Evolutionary conservation across 352 stramenopile genomes (phyloP), one percentile per base, ranked within the genome.

Genomic region (Phytophthora constricta): DNA sequence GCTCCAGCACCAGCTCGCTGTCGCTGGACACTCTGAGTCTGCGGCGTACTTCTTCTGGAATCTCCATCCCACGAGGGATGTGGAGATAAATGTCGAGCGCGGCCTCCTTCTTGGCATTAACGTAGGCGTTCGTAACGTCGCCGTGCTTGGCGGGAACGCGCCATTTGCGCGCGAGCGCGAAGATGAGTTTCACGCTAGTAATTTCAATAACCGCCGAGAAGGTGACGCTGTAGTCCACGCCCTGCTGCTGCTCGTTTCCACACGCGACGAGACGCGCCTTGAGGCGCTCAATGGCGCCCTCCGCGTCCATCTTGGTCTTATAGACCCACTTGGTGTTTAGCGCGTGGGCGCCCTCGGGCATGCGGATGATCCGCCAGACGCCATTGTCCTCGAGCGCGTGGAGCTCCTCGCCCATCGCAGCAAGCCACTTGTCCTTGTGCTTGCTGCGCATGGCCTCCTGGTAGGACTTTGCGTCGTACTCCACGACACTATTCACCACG

Each of bases 121-220:
- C 46, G 28, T 81, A 81, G 0, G 65, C 73, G 25, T 73, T 74
- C 7, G 69, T 57, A 1, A 78, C 50, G n/a, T 78, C 69, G 20
- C 70, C 58, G 39, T 76, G 69, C 1, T 33, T 47, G 0, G 68
- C 58, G 0, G 56, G 60, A 1, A 78, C 61, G 1, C 42, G 0
- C 33, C 45, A 75, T 3, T 61, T 17, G 2, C 2, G 22, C 0
- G 48, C 55, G 3, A 71, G 4, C 11, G 27, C 59, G 4, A 78
- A 23, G 23, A 75, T 59, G 7, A 72, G 14, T 43, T 76, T 72
- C 0, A 46, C 51, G n/a, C 19, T 73, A 1, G 23, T 62, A 20
- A 79, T 54, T 20, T 76, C 71, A 2, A 79, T 34, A 1, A 79
- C 71, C 2, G 66, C 71, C 1, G 56, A 33, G 28, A 75, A 79